phyloP scores from a whole-genome alignment of 495 filamentous ascomycete species.

The Lichenothelia convexa region DNA sequence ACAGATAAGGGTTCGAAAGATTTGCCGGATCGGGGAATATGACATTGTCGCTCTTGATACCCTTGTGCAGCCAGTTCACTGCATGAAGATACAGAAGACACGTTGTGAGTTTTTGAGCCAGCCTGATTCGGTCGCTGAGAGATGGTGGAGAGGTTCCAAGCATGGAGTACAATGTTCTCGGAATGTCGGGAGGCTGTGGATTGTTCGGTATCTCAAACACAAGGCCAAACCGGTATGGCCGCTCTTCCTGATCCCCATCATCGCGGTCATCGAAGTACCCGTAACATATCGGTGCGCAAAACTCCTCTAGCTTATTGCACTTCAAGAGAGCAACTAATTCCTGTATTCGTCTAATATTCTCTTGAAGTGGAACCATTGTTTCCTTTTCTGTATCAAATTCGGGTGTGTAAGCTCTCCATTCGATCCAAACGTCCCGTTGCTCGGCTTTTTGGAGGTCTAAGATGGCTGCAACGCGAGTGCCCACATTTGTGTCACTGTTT shows the following conservation, averaged over 20 bases:
- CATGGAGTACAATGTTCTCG: constrained; percentile 11
- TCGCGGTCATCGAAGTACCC: constrained; percentile 16
- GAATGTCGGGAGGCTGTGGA: constrained; percentile 6
- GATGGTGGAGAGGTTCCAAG: constrained; percentile 3
- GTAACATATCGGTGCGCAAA: constrained; percentile 19
- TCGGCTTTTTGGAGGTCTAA: constrained; percentile 3
- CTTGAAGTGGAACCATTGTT: constrained; percentile 5
- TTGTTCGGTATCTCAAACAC: constrained; percentile 18
- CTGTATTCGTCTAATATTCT: constrained; percentile 10
- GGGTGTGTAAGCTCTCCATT: constrained; percentile 15
- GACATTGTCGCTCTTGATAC: constrained; percentile 32
- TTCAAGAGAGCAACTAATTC: constrained; percentile 14
- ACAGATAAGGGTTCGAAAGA: constrained; percentile 24
- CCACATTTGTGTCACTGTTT: constrained; percentile 3
- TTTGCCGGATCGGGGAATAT: constrained; percentile 24
- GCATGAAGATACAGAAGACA: constrained; percentile 26
- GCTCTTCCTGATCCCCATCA: constrained; percentile 11
- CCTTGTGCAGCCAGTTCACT: constrained; percentile 41
- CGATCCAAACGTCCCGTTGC: constrained; percentile 13
- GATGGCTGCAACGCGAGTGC: constrained; percentile 10
- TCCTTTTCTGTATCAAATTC: constrained; percentile 2
- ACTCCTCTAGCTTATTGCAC: constrained; percentile 13
- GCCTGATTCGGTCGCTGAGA: constrained; percentile 11
- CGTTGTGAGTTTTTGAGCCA: constrained; percentile 10
- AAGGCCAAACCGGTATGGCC: constrained; percentile 17